Base-by-base conservation (phyloP, 495 filamentous ascomycete genomes). In the Xylaria palmicola region DNA sequence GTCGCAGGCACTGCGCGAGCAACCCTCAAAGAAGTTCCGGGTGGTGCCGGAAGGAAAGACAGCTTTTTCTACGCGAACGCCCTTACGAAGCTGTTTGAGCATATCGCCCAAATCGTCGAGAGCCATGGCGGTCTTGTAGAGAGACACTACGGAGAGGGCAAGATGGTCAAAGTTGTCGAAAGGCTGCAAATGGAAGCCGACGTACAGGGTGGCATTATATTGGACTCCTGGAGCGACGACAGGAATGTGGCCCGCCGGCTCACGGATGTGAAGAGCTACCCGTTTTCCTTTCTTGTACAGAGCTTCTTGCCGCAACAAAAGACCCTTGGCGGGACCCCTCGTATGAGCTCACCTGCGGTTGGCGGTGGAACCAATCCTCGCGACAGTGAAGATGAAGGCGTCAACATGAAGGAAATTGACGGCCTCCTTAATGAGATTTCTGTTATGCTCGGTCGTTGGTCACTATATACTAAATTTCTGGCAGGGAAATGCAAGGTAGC, bases 161-260 rank as follows among this genome's bases (percentile, higher is more conserved):
- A 88, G 77, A 98, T 98, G 95, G 85, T 89, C n/a, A 92, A 86
- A 67, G 95, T 98, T 56, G 92, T 98, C 69, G 92, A 97, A 75
- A 83, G 91, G 52, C 75, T 98, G 47, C 95, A 98, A 74, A 81
- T 93, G 40, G 94, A 98, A 74, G 93, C 90, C 8, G 94, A 98
- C 75, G 88, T 96, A 29, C 95, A 98, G 76, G 94, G 94, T n/a
- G 95, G 94, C 57, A 96, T 98, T 63, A 85, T 98, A 37, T 75
- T 98, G 27, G 94, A 98, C 73, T 94, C 93, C 20, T 98, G 93
- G 91, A 84, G 86, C 51, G 94, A 98, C 64, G 94, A 98, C 69
- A 83, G 90, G 47, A 83, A 79, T 39, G 84, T 98, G 26, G 89
- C 91, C 68, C 82, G 93, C 64, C 90, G 88, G 66, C 78, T 98